Evolutionary conservation across 768 basidiomycete genomes (phyloP).

Genomic region (Trametes punicea): DNA sequence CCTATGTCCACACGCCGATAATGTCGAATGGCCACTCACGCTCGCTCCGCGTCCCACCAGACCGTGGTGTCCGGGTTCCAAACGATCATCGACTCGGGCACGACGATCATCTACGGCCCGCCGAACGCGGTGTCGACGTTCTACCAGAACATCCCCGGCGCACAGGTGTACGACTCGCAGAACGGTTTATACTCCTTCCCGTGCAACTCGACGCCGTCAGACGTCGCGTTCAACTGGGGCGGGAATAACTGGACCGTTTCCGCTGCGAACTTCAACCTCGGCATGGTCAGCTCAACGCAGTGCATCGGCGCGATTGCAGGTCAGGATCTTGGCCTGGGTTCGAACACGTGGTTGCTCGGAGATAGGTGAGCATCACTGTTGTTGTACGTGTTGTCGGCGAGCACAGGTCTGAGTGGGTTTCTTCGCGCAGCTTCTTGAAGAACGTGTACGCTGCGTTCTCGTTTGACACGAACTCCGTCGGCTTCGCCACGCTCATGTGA

Average conservation of each 20-base stretch:
- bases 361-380: constrained; percentile 5
- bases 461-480: constrained; percentile 2
- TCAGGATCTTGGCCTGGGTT: constrained; percentile 18
- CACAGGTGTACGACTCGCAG: constrained; percentile 10
- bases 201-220: constrained; percentile 12
- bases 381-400: neutral
- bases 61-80: constrained; percentile 10
- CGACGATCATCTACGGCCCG: constrained; percentile 32
- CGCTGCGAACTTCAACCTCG: constrained; percentile 27
- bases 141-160: constrained; percentile 29
- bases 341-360: constrained; percentile 24
- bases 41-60: neutral
- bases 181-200: constrained; percentile 28
- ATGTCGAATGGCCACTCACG: constrained; percentile 18
- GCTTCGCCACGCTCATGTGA: constrained; percentile 3
- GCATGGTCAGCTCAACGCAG: neutral
- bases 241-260: constrained; percentile 18
- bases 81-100: constrained; percentile 31
- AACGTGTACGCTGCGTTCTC: constrained; percentile 15
- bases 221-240: constrained; percentile 23
- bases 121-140: constrained; percentile 20
- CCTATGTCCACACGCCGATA: neutral
- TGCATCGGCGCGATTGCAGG: constrained; percentile 27
- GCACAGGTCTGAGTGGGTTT: neutral
- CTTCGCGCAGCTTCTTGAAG: constrained; percentile 6